Evolutionary conservation across 495 filamentous ascomycete genomes (phyloP).

Genomic region (Annulohypoxylon moriforme): DNA sequence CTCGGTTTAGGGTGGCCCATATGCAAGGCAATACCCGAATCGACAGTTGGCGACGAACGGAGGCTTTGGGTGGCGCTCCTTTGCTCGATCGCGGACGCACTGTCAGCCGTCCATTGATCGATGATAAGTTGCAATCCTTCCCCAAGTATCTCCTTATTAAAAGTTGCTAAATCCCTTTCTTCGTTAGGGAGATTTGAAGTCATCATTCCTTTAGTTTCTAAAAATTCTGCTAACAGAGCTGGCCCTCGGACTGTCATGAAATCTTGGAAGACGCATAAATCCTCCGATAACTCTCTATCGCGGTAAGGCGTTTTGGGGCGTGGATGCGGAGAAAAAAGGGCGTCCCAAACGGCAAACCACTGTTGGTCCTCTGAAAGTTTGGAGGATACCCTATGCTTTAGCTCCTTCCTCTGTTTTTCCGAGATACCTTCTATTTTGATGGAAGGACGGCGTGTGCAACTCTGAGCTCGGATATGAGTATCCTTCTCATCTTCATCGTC

Average conservation of each 20-base stretch:
- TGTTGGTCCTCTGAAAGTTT: conserved; percentile 44
- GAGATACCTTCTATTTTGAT: conserved; percentile 48
- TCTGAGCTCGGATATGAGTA: conserved; percentile 31
- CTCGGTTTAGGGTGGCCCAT: not conserved
- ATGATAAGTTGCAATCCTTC: conserved; percentile 43
- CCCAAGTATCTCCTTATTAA: conserved; percentile 30
- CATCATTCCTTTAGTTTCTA: conserved; percentile 26
- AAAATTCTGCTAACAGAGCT: conserved; percentile 26
- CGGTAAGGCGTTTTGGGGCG: conserved; percentile 44
- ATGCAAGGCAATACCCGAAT: conserved; percentile 37
- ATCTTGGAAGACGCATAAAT: conserved; percentile 42
- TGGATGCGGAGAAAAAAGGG: conserved; percentile 38
- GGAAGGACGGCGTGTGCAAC: conserved; percentile 29
- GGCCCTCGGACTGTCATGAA: conserved; percentile 39
- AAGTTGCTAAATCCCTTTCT: conserved; percentile 39
- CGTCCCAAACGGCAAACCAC: conserved; percentile 49
- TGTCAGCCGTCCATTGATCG: conserved; percentile 45
- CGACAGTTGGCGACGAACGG: conserved; percentile 29
- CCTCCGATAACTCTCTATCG: conserved; percentile 37
- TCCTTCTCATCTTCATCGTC: conserved; percentile 42
- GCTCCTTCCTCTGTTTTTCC: conserved; percentile 44
- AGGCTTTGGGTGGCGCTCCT: conserved; percentile 29
- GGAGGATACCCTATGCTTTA: conserved; percentile 38
- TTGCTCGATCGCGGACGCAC: conserved; percentile 12
- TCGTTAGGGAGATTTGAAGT: conserved; percentile 32